Percentiles rank a stretch among this genome's conserved stretches.
These are phyloP conservation scores for Fraxinus albicans DNA, from an alignment of 305 asterid genomes.

Conservation along the genomic window DNA sequence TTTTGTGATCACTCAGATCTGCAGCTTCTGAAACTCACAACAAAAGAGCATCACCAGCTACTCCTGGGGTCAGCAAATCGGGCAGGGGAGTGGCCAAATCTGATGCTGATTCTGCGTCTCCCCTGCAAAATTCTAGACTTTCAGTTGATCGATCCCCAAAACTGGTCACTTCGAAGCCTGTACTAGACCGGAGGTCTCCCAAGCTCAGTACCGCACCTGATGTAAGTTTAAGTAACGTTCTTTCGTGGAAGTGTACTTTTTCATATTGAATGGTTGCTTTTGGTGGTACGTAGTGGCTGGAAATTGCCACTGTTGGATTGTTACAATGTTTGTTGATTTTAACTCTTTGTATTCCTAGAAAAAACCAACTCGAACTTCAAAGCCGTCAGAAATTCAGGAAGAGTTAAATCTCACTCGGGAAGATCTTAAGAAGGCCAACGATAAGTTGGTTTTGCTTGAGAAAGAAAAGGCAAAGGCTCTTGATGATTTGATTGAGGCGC, in stretches of 20 bases:
- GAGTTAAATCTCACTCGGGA: slow-evolving; percentile 61
- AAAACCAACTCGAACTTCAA: slow-evolving; percentile 40
- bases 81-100: slow-evolving; percentile 65
- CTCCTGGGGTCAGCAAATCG: slow-evolving; percentile 54
- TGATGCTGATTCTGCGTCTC: slow-evolving; percentile 69
- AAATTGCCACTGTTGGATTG: slow-evolving; percentile 10
- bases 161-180: slow-evolving; percentile 66
- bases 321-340: slow-evolving; percentile 10
- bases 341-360: slow-evolving; percentile 47
- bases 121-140: slow-evolving; percentile 57
- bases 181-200: slow-evolving; percentile 56
- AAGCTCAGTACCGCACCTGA: slow-evolving; percentile 76
- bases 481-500: slow-evolving; percentile 71
- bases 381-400: slow-evolving; percentile 51
- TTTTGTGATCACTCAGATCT: slow-evolving; percentile 55
- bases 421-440: slow-evolving; percentile 79
- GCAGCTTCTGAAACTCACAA: slow-evolving; percentile 61
- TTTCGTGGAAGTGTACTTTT: slow-evolving; percentile 7
- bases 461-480: slow-evolving; percentile 73
- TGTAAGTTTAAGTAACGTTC: slow-evolving; percentile 41
- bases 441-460: slow-evolving; percentile 58
- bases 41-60: slow-evolving; percentile 52
- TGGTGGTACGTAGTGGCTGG: neutral
- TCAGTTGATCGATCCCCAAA: slow-evolving; percentile 68
- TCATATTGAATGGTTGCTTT: neutral